These are phyloP conservation scores for Cryptococcus sp. DNA, from an alignment of 1,284 basidiomycete species.

Conservation along the genomic window DNA sequence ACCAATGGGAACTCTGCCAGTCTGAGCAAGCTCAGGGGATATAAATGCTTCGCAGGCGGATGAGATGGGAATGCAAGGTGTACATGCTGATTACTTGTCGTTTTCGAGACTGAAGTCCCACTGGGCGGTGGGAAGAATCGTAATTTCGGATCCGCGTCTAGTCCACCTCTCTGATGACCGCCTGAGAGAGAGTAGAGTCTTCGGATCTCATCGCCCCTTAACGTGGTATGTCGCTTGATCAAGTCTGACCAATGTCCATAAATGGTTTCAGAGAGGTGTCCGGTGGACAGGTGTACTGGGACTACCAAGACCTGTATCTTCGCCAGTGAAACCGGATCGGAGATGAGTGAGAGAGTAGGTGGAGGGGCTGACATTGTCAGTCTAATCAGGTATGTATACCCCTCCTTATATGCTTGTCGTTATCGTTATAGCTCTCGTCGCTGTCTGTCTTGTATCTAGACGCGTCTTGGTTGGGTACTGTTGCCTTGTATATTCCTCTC, in stretches of 20 bases:
- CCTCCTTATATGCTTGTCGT: too few relatives aligned
- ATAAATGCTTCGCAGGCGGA: conserved; percentile 35
- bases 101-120: conserved; percentile 24
- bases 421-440: too few relatives aligned
- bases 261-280: conserved; percentile 9
- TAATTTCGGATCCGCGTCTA: conserved; percentile 10
- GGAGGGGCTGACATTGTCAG: conserved; percentile 10
- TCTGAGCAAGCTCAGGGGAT: conserved; percentile 35
- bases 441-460: too few relatives aligned
- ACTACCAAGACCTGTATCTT: conserved; percentile 45
- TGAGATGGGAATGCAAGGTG: conserved; percentile 35
- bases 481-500: too few relatives aligned
- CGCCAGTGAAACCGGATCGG: conserved; percentile 42
- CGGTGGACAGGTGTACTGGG: conserved; percentile 36
- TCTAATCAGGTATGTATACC: too few relatives aligned
- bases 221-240: conserved; percentile 30
- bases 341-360: conserved; percentile 24
- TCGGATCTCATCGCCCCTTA: conserved; percentile 39
- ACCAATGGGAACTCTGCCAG: conserved; percentile 39
- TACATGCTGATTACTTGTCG: conserved; percentile 34
- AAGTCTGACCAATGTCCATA: conserved; percentile 28
- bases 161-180: conserved; percentile 4
- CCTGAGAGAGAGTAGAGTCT: conserved; percentile 11
- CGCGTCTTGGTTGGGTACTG: not conserved
- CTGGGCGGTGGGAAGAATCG: conserved; percentile 32